These are phyloP conservation scores for Vaccinium macrocarpon DNA, from an alignment of 148 eudicot genomes.

Conservation along the genomic window DNA sequence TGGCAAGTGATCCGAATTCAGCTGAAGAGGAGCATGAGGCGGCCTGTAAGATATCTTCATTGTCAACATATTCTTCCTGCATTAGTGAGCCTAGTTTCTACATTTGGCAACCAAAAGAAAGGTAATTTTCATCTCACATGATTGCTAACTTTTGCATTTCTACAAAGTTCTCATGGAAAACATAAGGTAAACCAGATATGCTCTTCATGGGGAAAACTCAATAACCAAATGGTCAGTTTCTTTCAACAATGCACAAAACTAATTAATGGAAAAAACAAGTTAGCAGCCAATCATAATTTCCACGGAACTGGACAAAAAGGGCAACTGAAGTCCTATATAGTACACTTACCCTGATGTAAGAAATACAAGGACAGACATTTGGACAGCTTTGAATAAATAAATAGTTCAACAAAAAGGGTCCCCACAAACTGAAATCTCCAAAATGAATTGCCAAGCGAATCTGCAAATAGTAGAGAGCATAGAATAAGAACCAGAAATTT, in stretches of 20 bases:
- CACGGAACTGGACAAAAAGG: not conserved
- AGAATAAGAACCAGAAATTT: not conserved
- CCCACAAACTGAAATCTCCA: constrained; percentile 19
- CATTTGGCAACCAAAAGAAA: not conserved
- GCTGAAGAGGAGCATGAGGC: not conserved
- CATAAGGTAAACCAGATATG: not conserved
- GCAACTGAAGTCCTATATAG: not conserved
- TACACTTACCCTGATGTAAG: not conserved
- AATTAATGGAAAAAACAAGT: not conserved
- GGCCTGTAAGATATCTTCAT: not conserved
- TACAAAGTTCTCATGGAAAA: not conserved
- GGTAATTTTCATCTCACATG: not conserved
- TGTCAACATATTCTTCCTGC: not conserved
- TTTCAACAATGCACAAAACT: not conserved
- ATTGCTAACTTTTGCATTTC: not conserved
- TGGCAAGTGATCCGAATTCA: not conserved
- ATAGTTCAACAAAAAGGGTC: not conserved
- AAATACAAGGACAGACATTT: not conserved
- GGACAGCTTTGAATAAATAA: not conserved
- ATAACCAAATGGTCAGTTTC: not conserved
- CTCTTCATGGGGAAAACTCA: not conserved
- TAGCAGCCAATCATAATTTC: not conserved
- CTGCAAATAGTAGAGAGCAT: constrained; percentile 10
- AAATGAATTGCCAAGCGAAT: not conserved
- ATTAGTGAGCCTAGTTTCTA: not conserved